These are phyloP conservation scores for Ochromonas danica DNA, from an alignment of 108 stramenopile genomes.

Conservation along the genomic window DNA sequence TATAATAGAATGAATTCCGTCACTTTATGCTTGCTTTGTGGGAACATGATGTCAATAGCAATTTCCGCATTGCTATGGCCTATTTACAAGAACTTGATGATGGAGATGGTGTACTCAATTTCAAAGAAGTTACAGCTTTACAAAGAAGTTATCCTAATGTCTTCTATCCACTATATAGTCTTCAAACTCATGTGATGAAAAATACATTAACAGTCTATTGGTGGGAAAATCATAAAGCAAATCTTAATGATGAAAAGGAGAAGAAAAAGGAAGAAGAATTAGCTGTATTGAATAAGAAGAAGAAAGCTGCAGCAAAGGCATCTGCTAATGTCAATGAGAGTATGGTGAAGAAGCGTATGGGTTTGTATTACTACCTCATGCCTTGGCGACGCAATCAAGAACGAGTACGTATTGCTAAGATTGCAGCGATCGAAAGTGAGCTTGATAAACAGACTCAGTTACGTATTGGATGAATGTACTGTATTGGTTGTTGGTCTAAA, in stretches of 20 bases:
- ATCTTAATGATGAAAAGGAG: background rate
- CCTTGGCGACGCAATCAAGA: background rate
- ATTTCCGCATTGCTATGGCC: background rate
- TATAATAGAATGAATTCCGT: background rate
- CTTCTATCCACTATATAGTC: background rate
- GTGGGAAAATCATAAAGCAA: conserved; percentile 21
- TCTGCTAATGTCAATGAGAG: background rate
- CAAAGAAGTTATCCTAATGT: conserved; percentile 6
- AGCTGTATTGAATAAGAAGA: background rate
- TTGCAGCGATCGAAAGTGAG: conserved; percentile 11
- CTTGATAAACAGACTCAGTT: too few species aligned
- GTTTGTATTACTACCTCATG: conserved; percentile 11
- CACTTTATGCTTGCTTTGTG: background rate
- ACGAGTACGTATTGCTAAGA: conserved; percentile 7
- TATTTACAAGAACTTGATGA: conserved; percentile 11
- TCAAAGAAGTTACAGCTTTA: background rate
- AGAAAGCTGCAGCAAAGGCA: background rate
- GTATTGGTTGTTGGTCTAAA: too few species aligned
- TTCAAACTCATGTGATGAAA: background rate
- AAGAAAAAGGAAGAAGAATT: background rate
- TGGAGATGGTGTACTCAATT: background rate
- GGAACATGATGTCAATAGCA: background rate
- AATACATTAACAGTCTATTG: background rate
- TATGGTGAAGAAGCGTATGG: background rate
- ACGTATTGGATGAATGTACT: too few species aligned